Evolutionary conservation across 2,329 filamentous ascomycete species (phyloP).

Genomic region (Fusarium mundagurra): DNA sequence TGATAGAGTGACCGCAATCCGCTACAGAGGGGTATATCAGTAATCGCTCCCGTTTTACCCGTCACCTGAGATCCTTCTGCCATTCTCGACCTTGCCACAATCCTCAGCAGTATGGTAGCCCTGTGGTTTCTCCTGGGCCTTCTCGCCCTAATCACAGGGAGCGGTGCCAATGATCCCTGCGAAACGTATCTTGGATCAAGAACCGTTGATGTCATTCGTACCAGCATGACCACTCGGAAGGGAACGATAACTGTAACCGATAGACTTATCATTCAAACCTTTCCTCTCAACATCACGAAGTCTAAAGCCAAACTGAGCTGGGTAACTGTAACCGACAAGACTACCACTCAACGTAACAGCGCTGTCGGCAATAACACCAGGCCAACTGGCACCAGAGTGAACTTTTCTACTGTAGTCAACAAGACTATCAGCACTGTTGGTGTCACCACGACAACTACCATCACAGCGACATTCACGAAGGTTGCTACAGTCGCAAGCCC

Average conservation of each 20-base stretch:
- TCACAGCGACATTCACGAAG: neutral
- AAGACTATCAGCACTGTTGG: neutral
- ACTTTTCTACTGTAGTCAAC: too few relatives aligned
- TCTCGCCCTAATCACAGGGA: neutral
- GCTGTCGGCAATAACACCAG: too few relatives aligned
- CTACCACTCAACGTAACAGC: fast-evolving
- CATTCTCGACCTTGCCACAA: neutral
- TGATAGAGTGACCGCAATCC: too few relatives aligned
- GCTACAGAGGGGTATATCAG: too few relatives aligned
- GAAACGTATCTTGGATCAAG: neutral
- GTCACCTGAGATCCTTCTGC: too few relatives aligned
- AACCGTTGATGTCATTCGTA: too few relatives aligned
- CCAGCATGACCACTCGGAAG: neutral
- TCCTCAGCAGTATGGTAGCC: neutral
- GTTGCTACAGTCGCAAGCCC: neutral
- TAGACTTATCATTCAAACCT: neutral
- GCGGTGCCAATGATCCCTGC: neutral
- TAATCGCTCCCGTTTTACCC: too few relatives aligned
- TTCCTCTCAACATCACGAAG: neutral
- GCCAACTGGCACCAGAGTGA: too few relatives aligned
- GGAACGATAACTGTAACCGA: neutral
- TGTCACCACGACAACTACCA: neutral
- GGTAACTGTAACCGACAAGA: fast-evolving
- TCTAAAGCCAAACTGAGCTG: fast-evolving
- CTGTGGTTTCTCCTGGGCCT: fast-evolving